Conservation (phyloP, 345 rosid genomes). For the Crucihimalaya himalaica region DNA sequence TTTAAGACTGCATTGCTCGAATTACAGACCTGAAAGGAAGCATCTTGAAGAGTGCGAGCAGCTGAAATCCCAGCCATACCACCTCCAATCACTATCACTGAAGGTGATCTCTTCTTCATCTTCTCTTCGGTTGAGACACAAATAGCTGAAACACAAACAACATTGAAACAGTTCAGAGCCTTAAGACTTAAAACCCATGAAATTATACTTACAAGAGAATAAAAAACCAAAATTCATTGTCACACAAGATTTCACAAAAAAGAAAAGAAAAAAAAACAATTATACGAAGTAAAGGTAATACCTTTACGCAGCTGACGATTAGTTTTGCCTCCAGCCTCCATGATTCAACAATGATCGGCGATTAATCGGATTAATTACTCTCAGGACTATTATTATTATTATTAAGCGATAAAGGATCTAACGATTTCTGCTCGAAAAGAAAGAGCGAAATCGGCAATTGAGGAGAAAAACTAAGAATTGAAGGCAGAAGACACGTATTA, state of each 20-base stretch:
- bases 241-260: background rate
- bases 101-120: conserved; percentile 59
- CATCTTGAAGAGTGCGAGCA: conserved; percentile 88
- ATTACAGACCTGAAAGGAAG: conserved; percentile 68
- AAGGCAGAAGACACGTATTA: conserved; percentile 55
- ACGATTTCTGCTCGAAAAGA: conserved; percentile 50
- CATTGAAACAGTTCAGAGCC: conserved; percentile 10
- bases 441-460: conserved; percentile 59
- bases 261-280: background rate
- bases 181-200: too few species aligned
- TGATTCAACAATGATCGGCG: conserved; percentile 37
- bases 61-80: conserved; percentile 95
- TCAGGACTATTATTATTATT: background rate
- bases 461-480: conserved; percentile 73
- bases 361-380: conserved; percentile 19
- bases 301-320: conserved; percentile 74
- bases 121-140: conserved; percentile 49
- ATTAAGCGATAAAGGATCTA: conserved; percentile 46
- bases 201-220: background rate
- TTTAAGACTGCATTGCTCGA: background rate
- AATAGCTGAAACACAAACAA: conserved; percentile 29
- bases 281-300: conserved; percentile 18
- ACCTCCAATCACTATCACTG: conserved; percentile 84
- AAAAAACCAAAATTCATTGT: background rate
- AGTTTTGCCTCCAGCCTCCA: conserved; percentile 68